A percentile compares a stretch with the other conserved stretches of the same genome.
Conservation (phyloP, 2,329 filamentous ascomycete genomes). For the Phialemonium atrogriseum region DNA sequence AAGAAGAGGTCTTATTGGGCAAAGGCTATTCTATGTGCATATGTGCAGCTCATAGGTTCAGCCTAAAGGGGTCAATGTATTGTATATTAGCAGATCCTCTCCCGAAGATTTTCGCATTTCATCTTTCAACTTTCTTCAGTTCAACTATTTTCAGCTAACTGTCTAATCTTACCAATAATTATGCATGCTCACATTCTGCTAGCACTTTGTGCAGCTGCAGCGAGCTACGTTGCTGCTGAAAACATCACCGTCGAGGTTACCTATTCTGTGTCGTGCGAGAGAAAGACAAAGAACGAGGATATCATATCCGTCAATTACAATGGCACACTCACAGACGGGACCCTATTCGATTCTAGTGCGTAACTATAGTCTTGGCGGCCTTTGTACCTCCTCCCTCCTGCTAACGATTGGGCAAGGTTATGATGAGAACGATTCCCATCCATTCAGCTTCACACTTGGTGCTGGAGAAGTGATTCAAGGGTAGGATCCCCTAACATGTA, state of each 20-base stretch:
- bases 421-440: not conserved
- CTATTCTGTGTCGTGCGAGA: constrained; percentile 1
- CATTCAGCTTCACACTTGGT: constrained; percentile 3
- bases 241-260: constrained; percentile 4
- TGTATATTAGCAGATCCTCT: no score
- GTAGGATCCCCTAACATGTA: not conserved
- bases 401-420: not conserved
- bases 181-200: no score
- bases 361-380: not conserved
- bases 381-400: not conserved
- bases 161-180: no score
- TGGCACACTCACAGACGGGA: constrained; percentile 3
- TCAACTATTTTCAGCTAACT: no score
- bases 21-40: no score
- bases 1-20: no score
- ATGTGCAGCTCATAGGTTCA: no score
- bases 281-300: constrained; percentile 1
- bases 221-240: no score
- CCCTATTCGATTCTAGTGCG: constrained; percentile 5
- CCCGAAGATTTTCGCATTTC: no score
- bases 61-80: no score
- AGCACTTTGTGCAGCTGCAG: no score
- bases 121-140: no score
- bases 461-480: constrained; percentile 3
- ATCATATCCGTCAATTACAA: constrained; percentile 1